A percentile compares a stretch with the other conserved stretches of the same genome.
These are phyloP conservation scores for Neoarthrinium moseri DNA, from an alignment of 2,329 filamentous ascomycete species.

Conservation along the genomic window DNA sequence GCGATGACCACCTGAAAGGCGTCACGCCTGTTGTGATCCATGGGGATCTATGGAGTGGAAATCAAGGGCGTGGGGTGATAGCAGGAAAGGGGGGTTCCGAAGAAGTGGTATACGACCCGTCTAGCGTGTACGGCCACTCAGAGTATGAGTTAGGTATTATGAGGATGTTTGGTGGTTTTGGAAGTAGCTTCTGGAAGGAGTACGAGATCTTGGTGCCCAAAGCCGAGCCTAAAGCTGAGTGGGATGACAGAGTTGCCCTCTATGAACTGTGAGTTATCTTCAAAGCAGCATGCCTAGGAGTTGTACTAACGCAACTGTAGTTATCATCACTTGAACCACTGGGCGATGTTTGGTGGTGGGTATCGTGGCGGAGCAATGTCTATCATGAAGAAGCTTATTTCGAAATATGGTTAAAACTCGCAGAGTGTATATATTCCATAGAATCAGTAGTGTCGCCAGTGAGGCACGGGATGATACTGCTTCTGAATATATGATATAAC, in stretches of 20 bases:
- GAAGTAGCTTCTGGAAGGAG: slow-evolving; percentile 67
- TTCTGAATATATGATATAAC: too few relatives aligned
- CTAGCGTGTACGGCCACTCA: slow-evolving; percentile 77
- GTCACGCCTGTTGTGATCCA: slow-evolving; percentile 81
- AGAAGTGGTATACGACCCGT: slow-evolving; percentile 81
- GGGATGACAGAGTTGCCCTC: slow-evolving; percentile 75
- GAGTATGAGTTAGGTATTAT: slow-evolving; percentile 95
- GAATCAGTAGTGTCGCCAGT: too few relatives aligned
- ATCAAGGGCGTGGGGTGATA: slow-evolving; percentile 68
- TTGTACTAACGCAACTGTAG: slow-evolving; percentile 45
- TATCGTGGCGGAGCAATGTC: slow-evolving; percentile 74
- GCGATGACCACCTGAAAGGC: slow-evolving; percentile 61
- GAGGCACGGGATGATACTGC: too few relatives aligned
- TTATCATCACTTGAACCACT: slow-evolving; percentile 90
- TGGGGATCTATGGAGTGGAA: slow-evolving; percentile 93
- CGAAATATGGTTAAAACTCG: slow-evolving; percentile 60
- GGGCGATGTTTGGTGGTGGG: slow-evolving; percentile 77
- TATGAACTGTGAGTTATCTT: slow-evolving; percentile 72
- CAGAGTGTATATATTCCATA: too few relatives aligned
- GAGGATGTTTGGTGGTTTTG: slow-evolving; percentile 94
- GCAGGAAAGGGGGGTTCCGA: slow-evolving; percentile 50
- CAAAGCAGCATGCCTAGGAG: too few relatives aligned
- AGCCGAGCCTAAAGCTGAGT: slow-evolving; percentile 78
- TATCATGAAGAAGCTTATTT: slow-evolving; percentile 73
- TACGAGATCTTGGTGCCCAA: slow-evolving; percentile 76